phyloP scores from a whole-genome alignment of 352 stramenopile species.

The Chrysophaeum taylorii region DNA sequence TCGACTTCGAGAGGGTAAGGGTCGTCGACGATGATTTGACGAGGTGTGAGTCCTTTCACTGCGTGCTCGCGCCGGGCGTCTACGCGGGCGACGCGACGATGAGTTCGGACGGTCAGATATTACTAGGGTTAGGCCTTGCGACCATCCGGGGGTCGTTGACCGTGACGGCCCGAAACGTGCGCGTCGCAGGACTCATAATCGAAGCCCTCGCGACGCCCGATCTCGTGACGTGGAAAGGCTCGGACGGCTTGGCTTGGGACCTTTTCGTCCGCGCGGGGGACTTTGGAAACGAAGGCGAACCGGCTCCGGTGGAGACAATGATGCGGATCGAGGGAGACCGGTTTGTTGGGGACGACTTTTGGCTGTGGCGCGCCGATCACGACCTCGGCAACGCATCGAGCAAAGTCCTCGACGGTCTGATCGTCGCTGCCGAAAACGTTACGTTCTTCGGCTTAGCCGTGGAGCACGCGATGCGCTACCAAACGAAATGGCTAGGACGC shows the following conservation, averaged over 20 bases:
- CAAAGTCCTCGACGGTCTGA: no score
- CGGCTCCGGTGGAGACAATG: no score
- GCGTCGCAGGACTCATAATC: conserved; percentile 45
- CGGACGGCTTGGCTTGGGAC: conserved; percentile 37
- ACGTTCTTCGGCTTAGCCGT: conserved; percentile 42
- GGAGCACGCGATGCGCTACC: conserved; percentile 49
- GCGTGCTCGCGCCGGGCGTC: conserved; percentile 47
- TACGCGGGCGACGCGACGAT: conserved; percentile 39
- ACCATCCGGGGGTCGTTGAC: conserved; percentile 40
- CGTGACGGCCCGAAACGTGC: conserved; percentile 37
- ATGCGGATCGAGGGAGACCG: conserved; percentile 42
- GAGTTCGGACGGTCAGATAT: conserved; percentile 42
- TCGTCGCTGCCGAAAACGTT: conserved; percentile 42
- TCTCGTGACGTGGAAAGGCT: conserved; percentile 43
- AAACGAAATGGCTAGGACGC: conserved; percentile 48
- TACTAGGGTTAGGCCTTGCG: conserved; percentile 49
- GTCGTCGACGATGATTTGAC: no score
- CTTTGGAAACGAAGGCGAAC: no score
- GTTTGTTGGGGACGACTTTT: conserved; percentile 54
- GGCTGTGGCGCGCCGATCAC: conserved; percentile 59
- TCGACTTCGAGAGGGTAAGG: no score
- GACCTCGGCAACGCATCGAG: conserved; percentile 11
- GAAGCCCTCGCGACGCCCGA: conserved; percentile 25
- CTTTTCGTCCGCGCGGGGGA: conserved; percentile 39
- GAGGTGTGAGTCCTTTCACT: conserved; percentile 38